Base-by-base conservation (phyloP, 75 land plant genomes). In the Ceratopteris richardii region DNA sequence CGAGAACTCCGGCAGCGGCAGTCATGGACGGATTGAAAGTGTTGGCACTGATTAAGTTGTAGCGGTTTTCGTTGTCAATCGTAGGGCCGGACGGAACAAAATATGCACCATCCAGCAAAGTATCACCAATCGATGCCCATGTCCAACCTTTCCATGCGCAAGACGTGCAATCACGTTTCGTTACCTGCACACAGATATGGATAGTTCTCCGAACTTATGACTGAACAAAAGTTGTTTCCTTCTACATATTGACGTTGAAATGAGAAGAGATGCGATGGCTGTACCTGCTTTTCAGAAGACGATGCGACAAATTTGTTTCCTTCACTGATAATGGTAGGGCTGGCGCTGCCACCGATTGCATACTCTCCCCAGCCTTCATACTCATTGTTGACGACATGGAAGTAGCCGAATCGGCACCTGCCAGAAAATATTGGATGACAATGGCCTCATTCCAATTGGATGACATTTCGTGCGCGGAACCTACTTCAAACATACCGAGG, bases 341-440 rank as follows among this genome's bases (percentile, higher is more conserved):
- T 63, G 1, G 78, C 67, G 29, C 88, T 85, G 1, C 85, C 88
- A 4, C 88, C 85, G 12, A 85, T 63, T 1, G 85, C 88, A 58
- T 85, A 85, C 79, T 75, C 72, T 11, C 57, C 19, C 88, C 88
- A 85, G 24, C 47, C 77, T 7, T 60, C 66, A 62, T 78, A 85
- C 33, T 60, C 56, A 13, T 85, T 85, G 82, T 82, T 82, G 12
- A 75, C 80, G 0, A 85, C 74, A 42, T 85, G 88, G 21, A 80
- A 77, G 58, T 78, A 82, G 1, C 88, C 88, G 12, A 53, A 46
- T 31, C 88, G 61, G 2, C 80, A 80, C 66, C 88, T 85, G 48
- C 9, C 37, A 9, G 37, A 4, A 9, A 33, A 33, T 33, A 33
- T 33, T 9, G 4, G 4, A 46, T 46, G 5, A 17, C 4, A 5